phyloP scores from a whole-genome alignment of 441 rosid genomes.

The Eruca vesicaria region DNA sequence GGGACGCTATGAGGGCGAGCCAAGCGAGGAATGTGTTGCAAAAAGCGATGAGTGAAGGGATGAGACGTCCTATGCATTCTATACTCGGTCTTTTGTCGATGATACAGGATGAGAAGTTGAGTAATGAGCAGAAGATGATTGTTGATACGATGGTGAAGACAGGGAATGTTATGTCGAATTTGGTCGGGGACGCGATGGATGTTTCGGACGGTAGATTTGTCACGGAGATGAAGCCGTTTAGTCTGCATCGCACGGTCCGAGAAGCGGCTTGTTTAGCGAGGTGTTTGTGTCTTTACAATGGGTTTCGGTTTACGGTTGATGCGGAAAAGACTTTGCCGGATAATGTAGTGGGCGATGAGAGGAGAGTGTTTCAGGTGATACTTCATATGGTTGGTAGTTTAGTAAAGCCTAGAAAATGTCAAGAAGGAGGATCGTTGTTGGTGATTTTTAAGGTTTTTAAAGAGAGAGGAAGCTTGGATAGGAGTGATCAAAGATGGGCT shows the following conservation, averaged over 20 bases:
- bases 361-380: slow-evolving; percentile 81
- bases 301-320: slow-evolving; percentile 58
- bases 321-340: slow-evolving; percentile 77
- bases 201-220: slow-evolving; percentile 65
- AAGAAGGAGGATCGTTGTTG: slow-evolving; percentile 52
- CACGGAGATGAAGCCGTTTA: slow-evolving; percentile 58
- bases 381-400: slow-evolving; percentile 81
- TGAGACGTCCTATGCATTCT: slow-evolving; percentile 95
- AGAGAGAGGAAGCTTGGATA: slow-evolving; percentile 66
- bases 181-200: slow-evolving; percentile 90
- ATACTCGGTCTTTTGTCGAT: slow-evolving; percentile 76
- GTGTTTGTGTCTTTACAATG: slow-evolving; percentile 68
- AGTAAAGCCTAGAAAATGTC: slow-evolving; percentile 43
- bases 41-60: slow-evolving; percentile 87
- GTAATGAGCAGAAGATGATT: slow-evolving; percentile 59
- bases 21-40: slow-evolving; percentile 77
- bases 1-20: slow-evolving; percentile 85
- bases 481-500: slow-evolving; percentile 71
- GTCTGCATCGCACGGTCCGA: slow-evolving; percentile 56
- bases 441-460: slow-evolving; percentile 50
- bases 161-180: slow-evolving; percentile 67
- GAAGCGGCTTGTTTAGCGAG: slow-evolving; percentile 82
- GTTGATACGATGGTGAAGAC: slow-evolving; percentile 84
- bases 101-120: slow-evolving; percentile 66
- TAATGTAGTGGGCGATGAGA: slow-evolving; percentile 72